Conservation (phyloP, 169 alveolate genomes). For the Hammondia hammondi region DNA sequence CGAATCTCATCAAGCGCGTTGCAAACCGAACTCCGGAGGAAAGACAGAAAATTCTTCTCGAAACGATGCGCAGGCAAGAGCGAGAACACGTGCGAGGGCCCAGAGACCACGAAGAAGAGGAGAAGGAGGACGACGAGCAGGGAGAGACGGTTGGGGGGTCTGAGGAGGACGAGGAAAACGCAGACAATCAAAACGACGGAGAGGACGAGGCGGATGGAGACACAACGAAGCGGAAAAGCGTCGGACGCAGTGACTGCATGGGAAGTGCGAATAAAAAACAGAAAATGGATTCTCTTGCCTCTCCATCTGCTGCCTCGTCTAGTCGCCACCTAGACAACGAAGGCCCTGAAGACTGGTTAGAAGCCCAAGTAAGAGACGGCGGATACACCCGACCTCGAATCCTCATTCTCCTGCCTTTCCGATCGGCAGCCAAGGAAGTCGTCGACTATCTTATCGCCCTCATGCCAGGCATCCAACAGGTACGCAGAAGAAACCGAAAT, state of each 20-base stretch:
- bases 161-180: background rate
- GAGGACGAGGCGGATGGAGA: background rate
- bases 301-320: background rate
- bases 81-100: background rate
- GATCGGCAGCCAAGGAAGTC: constrained; percentile 79
- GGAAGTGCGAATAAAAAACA: background rate
- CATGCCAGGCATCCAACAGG: constrained; percentile 65
- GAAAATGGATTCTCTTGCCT: background rate
- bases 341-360: constrained; percentile 27
- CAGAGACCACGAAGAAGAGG: background rate
- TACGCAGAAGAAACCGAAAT: background rate
- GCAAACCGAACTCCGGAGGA: background rate
- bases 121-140: background rate
- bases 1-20: background rate
- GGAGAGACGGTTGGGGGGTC: background rate
- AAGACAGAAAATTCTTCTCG: background rate
- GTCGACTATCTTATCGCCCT: constrained; percentile 76
- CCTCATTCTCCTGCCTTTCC: constrained; percentile 81
- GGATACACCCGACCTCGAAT: constrained; percentile 88
- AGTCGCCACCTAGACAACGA: background rate
- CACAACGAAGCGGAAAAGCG: background rate
- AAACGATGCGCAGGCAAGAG: background rate
- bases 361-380: constrained; percentile 73
- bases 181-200: background rate
- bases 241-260: background rate